Evolutionary conservation across 2,329 filamentous ascomycete genomes (phyloP), one percentile per base, ranked within the genome.

Genomic region (Rachicladosporium sp.): DNA sequence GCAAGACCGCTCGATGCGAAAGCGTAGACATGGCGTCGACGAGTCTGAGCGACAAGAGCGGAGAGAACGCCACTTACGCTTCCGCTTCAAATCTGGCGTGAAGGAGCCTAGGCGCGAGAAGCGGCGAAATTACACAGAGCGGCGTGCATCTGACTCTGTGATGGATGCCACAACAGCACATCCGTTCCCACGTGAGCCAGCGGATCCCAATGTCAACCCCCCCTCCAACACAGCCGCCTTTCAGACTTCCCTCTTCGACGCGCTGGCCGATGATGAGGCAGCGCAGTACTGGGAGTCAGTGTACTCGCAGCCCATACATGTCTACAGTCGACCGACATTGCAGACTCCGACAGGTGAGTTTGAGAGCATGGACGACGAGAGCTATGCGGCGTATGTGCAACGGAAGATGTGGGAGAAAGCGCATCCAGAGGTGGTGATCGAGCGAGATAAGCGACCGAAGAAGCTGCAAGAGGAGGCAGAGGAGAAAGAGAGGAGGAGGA

Each of bases 371-470:
- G 78, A 71, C 6, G 91, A 96, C 50, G 88, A 96, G 21, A 83
- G 95, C 59, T 98, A 96, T 58, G 82, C 85, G 1, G 69, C 78
- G 2, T 82, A 88, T 58, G 89, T 98, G 31, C 77, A 89, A 11
- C 73, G 73, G 38, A 80, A 78, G 62, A 96, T 98, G 91, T 98
- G 87, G 81, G 88, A 95, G 68, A 87, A 85, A 64, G 93, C 83
- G 38, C 78, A 94, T 55, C 80, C 89, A 48, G 83, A 89, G 13
- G 65, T 93, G 38, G 59, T 89, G 0, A 82, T 91, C 52, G 86
- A 91, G 60, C 73, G 80, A 41, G 78, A 77, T 40, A 65, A 72
- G 33, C 66, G 75, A 40, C 71, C 77, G 48, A 70, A 67, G 52
- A 69, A 70, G 57, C 63, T 62, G 43, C 50, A 50, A 52, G 59